Percentiles rank a stretch among this genome's conserved stretches.
These are phyloP conservation scores for Heterotrichella gracilis DNA, from an alignment of 352 stramenopile species.

Conservation along the genomic window DNA sequence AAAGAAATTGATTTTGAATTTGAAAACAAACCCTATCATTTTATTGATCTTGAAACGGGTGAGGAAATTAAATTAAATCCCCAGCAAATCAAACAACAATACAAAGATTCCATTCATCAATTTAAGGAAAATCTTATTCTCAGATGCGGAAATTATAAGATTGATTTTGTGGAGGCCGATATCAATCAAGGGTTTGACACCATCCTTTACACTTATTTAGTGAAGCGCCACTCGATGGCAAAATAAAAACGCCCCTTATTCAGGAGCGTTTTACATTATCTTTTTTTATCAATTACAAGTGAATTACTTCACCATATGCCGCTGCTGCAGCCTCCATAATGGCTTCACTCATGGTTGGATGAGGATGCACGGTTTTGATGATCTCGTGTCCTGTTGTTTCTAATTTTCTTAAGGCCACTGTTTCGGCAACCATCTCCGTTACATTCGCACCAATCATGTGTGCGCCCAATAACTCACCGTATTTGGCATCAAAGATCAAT, in stretches of 20 bases:
- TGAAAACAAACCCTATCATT: constrained; percentile 8
- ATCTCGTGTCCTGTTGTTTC: neutral
- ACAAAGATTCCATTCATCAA: neutral
- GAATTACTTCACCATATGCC: neutral
- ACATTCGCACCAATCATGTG: neutral
- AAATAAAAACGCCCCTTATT: too few species aligned
- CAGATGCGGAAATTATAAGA: neutral
- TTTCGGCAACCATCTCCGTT: neutral
- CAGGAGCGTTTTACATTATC: neutral
- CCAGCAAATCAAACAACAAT: neutral
- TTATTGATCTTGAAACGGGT: neutral
- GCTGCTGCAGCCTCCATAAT: neutral
- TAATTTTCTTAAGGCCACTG: neutral
- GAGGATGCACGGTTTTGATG: neutral
- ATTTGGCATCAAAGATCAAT: neutral
- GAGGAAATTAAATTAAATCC: neutral
- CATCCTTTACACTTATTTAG: neutral
- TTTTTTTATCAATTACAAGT: neutral
- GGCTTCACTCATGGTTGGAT: neutral
- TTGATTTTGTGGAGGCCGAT: neutral
- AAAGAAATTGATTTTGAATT: neutral
- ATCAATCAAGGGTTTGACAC: neutral
- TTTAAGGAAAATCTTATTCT: neutral
- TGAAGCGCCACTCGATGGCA: neutral
- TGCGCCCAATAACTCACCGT: neutral